Evolutionary conservation across 2,329 filamentous ascomycete species (phyloP).

Genomic region (Lachnellula suecica): DNA sequence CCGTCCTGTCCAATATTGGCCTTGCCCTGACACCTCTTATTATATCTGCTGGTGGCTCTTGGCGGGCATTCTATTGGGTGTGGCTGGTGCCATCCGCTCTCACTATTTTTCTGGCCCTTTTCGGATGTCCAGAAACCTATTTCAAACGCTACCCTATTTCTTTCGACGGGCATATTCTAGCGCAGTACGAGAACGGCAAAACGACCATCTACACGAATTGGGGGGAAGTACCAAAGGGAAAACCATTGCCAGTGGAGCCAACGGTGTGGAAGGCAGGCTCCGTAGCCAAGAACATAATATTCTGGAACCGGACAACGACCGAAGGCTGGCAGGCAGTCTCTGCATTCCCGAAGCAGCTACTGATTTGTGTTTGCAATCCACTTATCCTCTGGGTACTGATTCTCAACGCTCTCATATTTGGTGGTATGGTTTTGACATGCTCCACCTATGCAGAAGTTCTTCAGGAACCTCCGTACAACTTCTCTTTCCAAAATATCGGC

Average conservation of each 20-base stretch:
- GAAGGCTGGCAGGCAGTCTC: conserved; percentile 8
- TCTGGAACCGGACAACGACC: neutral
- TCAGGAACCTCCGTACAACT: conserved; percentile 33
- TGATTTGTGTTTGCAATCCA: conserved; percentile 60
- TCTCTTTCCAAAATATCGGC: conserved; percentile 54
- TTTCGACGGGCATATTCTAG: conserved; percentile 39
- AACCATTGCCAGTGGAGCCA: conserved; percentile 5
- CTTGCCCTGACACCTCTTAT: conserved; percentile 32
- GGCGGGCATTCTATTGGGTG: conserved; percentile 35
- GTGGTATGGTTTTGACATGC: conserved; percentile 9
- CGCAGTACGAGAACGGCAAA: conserved; percentile 39
- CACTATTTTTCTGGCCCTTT: conserved; percentile 30
- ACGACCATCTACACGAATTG: conserved; percentile 37
- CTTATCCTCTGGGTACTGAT: conserved; percentile 37
- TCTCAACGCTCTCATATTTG: conserved; percentile 16
- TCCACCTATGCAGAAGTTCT: neutral
- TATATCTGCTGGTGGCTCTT: conserved; percentile 27
- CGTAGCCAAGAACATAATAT: conserved; percentile 2
- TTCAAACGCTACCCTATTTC: conserved; percentile 41
- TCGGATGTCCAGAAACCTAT: conserved; percentile 39
- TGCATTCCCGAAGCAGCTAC: conserved; percentile 4
- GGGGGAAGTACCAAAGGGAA: conserved; percentile 25
- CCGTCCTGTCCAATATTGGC: conserved; percentile 24
- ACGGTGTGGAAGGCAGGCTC: neutral
- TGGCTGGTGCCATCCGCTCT: conserved; percentile 30